Base-by-base conservation (phyloP, 2,329 filamentous ascomycete genomes). In the Colletotrichum sp. region DNA sequence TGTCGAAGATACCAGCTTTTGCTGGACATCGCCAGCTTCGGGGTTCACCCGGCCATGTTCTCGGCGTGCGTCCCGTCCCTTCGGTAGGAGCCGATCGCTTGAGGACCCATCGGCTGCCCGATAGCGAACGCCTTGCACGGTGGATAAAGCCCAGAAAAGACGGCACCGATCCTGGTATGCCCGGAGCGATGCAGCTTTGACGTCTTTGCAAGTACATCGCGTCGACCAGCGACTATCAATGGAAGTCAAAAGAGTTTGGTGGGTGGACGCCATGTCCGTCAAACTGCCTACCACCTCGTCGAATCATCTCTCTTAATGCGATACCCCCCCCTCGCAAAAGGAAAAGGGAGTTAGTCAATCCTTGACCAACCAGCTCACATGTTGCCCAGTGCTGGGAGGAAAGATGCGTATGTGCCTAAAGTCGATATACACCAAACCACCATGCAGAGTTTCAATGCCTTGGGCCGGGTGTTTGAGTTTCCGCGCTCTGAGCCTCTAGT, bases 381-480 rank as follows among this genome's bases (percentile, higher is more conserved):
- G 58, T 60, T 60, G 58, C 12, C 56, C 58, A 73, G 12, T 73
- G 70, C 70, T 62, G 21, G 28, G 55, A 55, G 30, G 38, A 16
- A 52, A 52, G 34, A 36, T 26, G 38, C 5, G 12, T 38, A 61
- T 38, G n/a, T 66, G 28, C 26, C 21, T 58, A 36, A 24, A 26
- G 61, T 12, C 38, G 38, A 67, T 30, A 64, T 34, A 73, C 32
- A 64, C 30, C 48, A 66, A 66, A 52, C 30, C 34, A 30, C 34
- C 16, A 32, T 52, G 43, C 43, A 65, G 58, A 73, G 70, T 69
- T 73, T 76, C 73, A 76, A 73, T 73, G 73, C 70, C 70, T 69
- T 73, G 58, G 52, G 70, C 61, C 73, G 73, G 73, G 70, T 38
- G 36, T 72, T 64, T 67, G 60, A 73, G 34, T 73, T 73, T 76